phyloP scores from a whole-genome alignment of 331 rosid genomes.

The Acacia concinna region DNA sequence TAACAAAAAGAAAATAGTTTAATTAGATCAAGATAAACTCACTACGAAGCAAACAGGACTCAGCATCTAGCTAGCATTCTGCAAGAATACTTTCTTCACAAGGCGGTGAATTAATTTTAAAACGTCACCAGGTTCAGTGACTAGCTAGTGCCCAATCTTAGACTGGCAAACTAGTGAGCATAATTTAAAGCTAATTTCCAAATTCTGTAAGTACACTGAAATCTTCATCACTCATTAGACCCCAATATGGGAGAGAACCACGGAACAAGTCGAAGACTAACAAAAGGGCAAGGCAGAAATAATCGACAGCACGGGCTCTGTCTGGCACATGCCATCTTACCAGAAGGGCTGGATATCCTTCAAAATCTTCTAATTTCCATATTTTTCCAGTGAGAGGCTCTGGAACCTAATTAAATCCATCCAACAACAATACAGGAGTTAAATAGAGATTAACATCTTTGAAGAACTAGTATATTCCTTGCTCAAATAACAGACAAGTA shows the following conservation, averaged over 20 bases:
- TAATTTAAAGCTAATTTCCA: not conserved
- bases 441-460: not conserved
- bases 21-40: conserved; percentile 10
- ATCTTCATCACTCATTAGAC: not conserved
- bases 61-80: conserved; percentile 3
- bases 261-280: not conserved
- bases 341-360: conserved; percentile 82
- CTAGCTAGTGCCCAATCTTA: not conserved
- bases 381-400: conserved; percentile 84
- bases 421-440: conserved; percentile 6
- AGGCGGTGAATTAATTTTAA: not conserved
- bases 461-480: not conserved
- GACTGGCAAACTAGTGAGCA: not conserved
- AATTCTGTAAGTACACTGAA: not conserved
- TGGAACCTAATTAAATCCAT: conserved; percentile 53
- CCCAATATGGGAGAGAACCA: not conserved
- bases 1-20: not conserved
- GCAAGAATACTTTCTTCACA: not conserved
- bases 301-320: not conserved
- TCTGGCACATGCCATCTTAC: conserved; percentile 36
- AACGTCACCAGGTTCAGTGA: not conserved
- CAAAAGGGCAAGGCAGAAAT: conserved; percentile 4
- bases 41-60: conserved; percentile 16
- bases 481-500: not conserved
- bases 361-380: conserved; percentile 85